A percentile compares a stretch with the other conserved stretches of the same genome.
Conservation (phyloP, 495 filamentous ascomycete species). For the Copromyces sp. region DNA sequence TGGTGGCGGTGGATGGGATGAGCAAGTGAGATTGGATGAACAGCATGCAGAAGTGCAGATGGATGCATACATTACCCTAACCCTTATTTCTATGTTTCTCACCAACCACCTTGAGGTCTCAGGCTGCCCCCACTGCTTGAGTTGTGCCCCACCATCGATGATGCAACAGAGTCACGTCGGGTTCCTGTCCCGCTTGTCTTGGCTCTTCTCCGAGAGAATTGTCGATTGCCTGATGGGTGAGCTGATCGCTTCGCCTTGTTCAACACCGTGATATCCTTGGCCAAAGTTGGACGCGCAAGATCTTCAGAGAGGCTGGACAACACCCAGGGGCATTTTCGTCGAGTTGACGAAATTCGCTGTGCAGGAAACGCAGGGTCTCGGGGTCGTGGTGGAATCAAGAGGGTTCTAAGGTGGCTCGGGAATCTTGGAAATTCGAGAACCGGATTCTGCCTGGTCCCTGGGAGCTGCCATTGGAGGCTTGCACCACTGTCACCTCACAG, state of each 20-base stretch:
- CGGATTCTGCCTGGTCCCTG: neutral
- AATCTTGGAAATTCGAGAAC: neutral
- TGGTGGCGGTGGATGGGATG: neutral
- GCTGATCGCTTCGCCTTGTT: neutral
- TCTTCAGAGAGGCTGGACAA: neutral
- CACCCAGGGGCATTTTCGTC: neutral
- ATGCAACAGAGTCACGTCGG: neutral
- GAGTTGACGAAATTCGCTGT: neutral
- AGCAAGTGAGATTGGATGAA: neutral
- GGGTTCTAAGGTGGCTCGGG: neutral
- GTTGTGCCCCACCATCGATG: neutral
- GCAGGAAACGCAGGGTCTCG: neutral
- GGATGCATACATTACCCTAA: neutral
- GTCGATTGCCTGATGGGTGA: neutral
- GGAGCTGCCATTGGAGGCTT: neutral
- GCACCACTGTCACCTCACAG: neutral
- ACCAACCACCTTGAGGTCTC: neutral
- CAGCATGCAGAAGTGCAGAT: neutral
- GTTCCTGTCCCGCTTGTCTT: neutral
- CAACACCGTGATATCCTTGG: neutral
- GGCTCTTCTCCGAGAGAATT: neutral
- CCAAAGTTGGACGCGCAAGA: neutral
- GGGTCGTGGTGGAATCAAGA: neutral
- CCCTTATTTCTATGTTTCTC: neutral
- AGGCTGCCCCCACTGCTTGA: neutral